Evolutionary conservation across 306 rosid species (phyloP), one percentile per base, ranked within the genome.

Genomic region (Vigna unguiculata): DNA sequence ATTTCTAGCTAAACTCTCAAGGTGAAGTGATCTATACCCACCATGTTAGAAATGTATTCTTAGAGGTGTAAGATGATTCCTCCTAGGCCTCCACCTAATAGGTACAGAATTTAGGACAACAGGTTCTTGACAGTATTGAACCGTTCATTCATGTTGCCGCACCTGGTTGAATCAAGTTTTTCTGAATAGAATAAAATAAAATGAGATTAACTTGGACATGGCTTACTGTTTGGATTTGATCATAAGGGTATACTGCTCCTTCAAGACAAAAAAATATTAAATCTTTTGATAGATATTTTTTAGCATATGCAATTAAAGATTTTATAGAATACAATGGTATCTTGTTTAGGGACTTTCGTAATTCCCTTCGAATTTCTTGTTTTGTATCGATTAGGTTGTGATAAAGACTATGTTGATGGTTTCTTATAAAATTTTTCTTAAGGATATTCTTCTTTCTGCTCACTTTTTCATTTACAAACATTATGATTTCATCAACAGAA

Each of bases 1-100:
- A 62, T 94, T 89, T 83, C 88, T 87, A 9, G 85, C 86, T 75
- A 90, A 87, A 64, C 84, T 87, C 82, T 83, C 93, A 61, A 90
- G 98, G 97, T 90, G 63, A 13, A 9, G 41, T 59, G 22, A 49
- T 68, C 51, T 59, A 51, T 72, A 13, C 67, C 67, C 43, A 58
- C 65, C 60, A 45, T 65, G 69, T 32, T 4, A 22, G 32, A 60
- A 75, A 75, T 75, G 32, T 68, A 40, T 36, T 25, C 24, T 69
- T 81, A 34, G 59, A 48, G 57, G 74, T 68, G 55, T 46, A 66
- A 57, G 69, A 15, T 38, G 12, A 19, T 48, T 69, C 40, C 40
- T 69, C 57, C 28, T 58, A 9, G 71, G 19, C 14, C 57, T 80
- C 54, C 47, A 17, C n/a, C 16, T 63, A 41, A 64, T 51, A 51